Evolutionary conservation across 2,329 filamentous ascomycete genomes (phyloP).

Genomic region (Fragosphaeria purpurea): DNA sequence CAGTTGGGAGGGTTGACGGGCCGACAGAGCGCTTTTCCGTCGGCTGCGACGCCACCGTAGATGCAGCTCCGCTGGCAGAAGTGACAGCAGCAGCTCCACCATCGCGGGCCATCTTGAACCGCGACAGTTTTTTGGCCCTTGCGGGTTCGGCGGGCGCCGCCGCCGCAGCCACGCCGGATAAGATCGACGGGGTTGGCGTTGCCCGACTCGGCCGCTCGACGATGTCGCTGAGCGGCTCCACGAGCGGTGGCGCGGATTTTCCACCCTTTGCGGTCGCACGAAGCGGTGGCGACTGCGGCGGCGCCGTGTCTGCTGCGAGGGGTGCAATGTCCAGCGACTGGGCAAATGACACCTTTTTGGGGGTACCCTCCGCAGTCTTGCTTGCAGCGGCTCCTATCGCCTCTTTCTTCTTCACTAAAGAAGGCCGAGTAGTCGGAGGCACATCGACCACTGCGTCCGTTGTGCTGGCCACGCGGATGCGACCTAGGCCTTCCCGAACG

Average conservation of each 20-base stretch:
- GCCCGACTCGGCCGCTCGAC: slow-evolving; percentile 18
- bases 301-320: not conserved
- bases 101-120: slow-evolving; percentile 38
- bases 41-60: no score
- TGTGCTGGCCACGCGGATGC: slow-evolving; percentile 36
- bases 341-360: slow-evolving; percentile 75
- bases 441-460: not conserved
- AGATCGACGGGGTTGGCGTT: not conserved
- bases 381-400: slow-evolving; percentile 1
- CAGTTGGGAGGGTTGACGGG: not conserved
- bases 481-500: slow-evolving; percentile 42
- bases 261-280: not conserved
- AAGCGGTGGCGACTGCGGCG: slow-evolving; percentile 2
- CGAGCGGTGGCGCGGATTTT: slow-evolving; percentile 2
- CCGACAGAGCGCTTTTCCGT: no score
- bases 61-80: no score
- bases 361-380: slow-evolving; percentile 6
- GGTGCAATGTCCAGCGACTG: slow-evolving; percentile 59
- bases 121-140: slow-evolving; percentile 34
- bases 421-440: no score
- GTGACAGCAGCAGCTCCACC: slow-evolving; percentile 5
- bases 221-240: slow-evolving; percentile 15
- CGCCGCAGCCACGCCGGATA: not conserved
- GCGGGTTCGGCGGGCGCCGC: not conserved
- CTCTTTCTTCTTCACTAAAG: not conserved